These are phyloP conservation scores for Chrysanthemum makinoi DNA, from an alignment of 129 eudicot genomes.

Conservation along the genomic window DNA sequence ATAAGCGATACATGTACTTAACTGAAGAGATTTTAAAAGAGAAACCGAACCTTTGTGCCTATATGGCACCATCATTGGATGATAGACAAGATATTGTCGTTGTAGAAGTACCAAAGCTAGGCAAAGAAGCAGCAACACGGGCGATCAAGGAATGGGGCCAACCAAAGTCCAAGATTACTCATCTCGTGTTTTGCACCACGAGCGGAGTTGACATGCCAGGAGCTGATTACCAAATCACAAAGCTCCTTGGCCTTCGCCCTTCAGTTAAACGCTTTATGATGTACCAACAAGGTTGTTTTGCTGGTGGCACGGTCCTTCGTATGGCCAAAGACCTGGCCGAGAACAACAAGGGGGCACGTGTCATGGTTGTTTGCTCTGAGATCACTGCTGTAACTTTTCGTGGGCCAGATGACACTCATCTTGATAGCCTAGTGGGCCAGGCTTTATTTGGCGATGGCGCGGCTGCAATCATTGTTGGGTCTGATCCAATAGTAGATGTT, in stretches of 20 bases:
- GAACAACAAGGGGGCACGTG: constrained; percentile 37
- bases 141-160: constrained; percentile 38
- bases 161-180: constrained; percentile 31
- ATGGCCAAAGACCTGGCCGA: constrained; percentile 39
- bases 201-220: constrained; percentile 38
- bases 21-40: constrained; percentile 28
- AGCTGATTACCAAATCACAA: constrained; percentile 32
- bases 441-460: constrained; percentile 39
- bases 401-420: constrained; percentile 29
- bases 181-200: constrained; percentile 29
- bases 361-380: constrained; percentile 30
- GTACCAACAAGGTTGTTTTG: constrained; percentile 33
- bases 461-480: constrained; percentile 26
- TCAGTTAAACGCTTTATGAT: constrained; percentile 32
- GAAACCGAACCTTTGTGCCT: constrained; percentile 26
- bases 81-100: constrained; percentile 34
- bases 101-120: constrained; percentile 33
- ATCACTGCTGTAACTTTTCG: constrained; percentile 28
- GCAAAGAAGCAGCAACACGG: constrained; percentile 25
- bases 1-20: constrained; percentile 24
- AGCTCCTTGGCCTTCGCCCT: constrained; percentile 28
- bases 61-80: constrained; percentile 31
- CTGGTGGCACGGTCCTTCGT: constrained; percentile 33
- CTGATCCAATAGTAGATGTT: constrained; percentile 16
- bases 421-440: constrained; percentile 33